These are phyloP conservation scores for Vaccinium macrocarpon DNA, from an alignment of 148 eudicot genomes.

Conservation along the genomic window DNA sequence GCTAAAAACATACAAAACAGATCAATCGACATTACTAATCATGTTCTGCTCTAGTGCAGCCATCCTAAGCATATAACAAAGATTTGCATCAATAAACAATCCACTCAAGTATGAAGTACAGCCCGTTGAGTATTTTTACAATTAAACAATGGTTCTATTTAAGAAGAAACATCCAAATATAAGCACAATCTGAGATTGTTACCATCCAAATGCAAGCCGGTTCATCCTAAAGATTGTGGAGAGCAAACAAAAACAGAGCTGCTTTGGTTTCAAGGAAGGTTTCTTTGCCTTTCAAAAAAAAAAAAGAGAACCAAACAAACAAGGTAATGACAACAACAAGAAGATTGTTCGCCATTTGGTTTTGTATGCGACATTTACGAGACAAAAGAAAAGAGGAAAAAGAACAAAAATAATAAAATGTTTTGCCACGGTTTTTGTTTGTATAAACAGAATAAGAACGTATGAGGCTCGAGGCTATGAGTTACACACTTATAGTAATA, in stretches of 20 bases:
- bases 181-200: neutral
- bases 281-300: too few relatives aligned
- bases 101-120: neutral
- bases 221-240: too few relatives aligned
- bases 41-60: neutral
- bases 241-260: too few relatives aligned
- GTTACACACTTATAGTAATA: neutral
- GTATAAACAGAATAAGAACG: neutral
- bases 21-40: neutral
- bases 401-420: neutral
- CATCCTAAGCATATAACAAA: neutral
- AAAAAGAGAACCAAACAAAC: too few relatives aligned
- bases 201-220: neutral
- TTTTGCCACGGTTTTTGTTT: neutral
- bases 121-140: neutral
- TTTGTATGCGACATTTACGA: neutral
- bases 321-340: neutral
- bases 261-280: too few relatives aligned
- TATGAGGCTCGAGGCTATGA: neutral
- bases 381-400: neutral
- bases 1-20: neutral
- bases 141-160: neutral
- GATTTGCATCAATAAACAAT: constrained; percentile 9
- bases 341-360: neutral
- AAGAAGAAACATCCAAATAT: neutral